These are phyloP conservation scores for Leucaena leucocephala DNA, from an alignment of 306 rosid genomes.

Conservation along the genomic window DNA sequence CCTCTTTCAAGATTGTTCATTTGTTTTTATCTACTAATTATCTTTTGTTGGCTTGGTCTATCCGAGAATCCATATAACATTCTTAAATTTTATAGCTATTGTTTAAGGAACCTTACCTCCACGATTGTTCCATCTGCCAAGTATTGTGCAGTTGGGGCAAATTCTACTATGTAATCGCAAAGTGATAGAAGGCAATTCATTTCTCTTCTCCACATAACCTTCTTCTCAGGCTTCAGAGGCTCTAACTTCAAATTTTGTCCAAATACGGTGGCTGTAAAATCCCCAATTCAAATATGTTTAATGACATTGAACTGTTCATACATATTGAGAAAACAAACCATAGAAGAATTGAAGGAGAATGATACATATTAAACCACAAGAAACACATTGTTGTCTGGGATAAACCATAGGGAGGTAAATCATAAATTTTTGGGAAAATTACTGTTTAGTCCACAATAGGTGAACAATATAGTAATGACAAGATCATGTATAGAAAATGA, in stretches of 20 bases:
- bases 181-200: constrained; percentile 88
- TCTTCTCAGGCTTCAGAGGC: constrained; percentile 84
- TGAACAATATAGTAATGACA: too few species aligned
- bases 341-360: too few species aligned
- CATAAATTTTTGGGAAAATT: too few species aligned
- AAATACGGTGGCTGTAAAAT: constrained; percentile 78
- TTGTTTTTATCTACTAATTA: not conserved
- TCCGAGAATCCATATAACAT: not conserved
- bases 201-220: constrained; percentile 95
- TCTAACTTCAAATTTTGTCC: constrained; percentile 87
- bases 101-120: constrained; percentile 54
- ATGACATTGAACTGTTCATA: constrained; percentile 5
- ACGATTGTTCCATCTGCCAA: constrained; percentile 72
- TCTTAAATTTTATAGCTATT: not conserved
- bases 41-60: not conserved
- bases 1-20: not conserved
- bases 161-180: constrained; percentile 89
- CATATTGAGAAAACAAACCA: not conserved
- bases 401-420: too few species aligned
- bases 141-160: constrained; percentile 69
- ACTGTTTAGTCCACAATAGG: too few species aligned
- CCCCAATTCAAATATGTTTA: constrained; percentile 21
- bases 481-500: too few species aligned
- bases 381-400: too few species aligned
- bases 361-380: too few species aligned